These are phyloP conservation scores for Umbelopsis sp. DNA, from an alignment of 371 early-diverging fungal genomes.

Conservation along the genomic window DNA sequence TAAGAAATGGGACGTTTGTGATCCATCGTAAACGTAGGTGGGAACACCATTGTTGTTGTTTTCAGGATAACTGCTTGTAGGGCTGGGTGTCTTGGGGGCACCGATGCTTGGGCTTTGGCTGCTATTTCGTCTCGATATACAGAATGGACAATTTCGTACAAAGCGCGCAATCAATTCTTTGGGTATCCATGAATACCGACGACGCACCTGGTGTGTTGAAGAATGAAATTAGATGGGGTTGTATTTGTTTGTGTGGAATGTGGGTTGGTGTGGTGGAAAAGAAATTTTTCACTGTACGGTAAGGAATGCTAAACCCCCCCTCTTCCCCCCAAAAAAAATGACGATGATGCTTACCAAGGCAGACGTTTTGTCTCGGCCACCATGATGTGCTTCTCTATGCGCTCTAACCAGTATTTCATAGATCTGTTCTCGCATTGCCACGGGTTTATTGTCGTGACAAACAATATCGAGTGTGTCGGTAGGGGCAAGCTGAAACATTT, in stretches of 20 bases:
- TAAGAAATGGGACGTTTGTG: not conserved
- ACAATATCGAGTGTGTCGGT: conserved; percentile 44
- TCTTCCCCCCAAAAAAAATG: conserved; percentile 15
- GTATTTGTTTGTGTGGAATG: conserved; percentile 16
- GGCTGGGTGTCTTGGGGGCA: conserved; percentile 35
- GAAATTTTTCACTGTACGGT: not conserved
- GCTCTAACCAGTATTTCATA: conserved; percentile 57
- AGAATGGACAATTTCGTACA: conserved; percentile 54
- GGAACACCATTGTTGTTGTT: conserved; percentile 14
- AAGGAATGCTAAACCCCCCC: not conserved
- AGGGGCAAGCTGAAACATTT: conserved; percentile 59
- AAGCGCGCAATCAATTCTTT: conserved; percentile 57
- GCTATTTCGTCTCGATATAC: conserved; percentile 51
- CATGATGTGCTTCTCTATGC: conserved; percentile 65
- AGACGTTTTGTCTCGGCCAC: conserved; percentile 67
- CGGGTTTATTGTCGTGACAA: conserved; percentile 61
- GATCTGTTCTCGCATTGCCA: conserved; percentile 63
- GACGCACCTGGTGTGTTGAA: conserved; percentile 32
- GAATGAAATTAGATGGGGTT: not conserved
- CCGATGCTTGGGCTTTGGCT: conserved; percentile 39
- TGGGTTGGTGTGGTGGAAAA: not conserved
- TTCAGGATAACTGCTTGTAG: conserved; percentile 14
- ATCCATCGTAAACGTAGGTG: conserved; percentile 1
- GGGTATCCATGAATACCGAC: conserved; percentile 55
- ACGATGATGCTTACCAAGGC: conserved; percentile 50